phyloP scores from a whole-genome alignment of 768 basidiomycete species.

The Podaxis sp. region DNA sequence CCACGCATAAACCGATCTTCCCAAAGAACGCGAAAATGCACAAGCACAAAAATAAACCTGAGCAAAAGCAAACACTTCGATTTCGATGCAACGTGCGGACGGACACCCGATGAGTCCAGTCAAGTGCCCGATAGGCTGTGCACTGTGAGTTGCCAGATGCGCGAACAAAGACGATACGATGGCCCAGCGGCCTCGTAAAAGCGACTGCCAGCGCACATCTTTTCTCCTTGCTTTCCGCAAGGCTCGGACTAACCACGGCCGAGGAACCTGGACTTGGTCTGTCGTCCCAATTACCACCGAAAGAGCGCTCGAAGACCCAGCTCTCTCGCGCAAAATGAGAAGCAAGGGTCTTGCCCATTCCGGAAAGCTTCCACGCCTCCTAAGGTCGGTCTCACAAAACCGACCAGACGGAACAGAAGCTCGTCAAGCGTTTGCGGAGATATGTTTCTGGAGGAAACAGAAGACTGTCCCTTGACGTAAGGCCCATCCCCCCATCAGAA shows the following conservation, averaged over 20 bases:
- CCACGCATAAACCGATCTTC: conserved; percentile 3
- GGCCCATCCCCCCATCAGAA: neutral
- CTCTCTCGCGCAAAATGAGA: too few relatives aligned
- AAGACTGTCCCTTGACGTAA: neutral
- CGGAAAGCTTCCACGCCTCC: neutral
- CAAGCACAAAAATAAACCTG: neutral
- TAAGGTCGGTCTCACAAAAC: neutral
- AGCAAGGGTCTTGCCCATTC: neutral
- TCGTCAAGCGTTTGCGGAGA: neutral
- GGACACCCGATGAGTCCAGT: neutral
- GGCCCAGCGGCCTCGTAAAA: neutral
- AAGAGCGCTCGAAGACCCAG: too few relatives aligned
- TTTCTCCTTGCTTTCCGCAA: neutral
- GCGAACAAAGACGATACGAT: neutral
- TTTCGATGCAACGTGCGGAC: neutral
- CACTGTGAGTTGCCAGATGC: neutral
- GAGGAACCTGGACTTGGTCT: too few relatives aligned
- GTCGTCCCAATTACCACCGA: too few relatives aligned
- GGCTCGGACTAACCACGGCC: neutral
- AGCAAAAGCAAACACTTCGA: neutral
- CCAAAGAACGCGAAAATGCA: neutral
- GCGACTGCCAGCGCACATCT: neutral
- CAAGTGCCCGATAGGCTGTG: neutral
- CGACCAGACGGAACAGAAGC: neutral
- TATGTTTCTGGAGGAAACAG: neutral